A percentile compares a stretch with the other conserved stretches of the same genome.
phyloP scores from a whole-genome alignment of 2,329 filamentous ascomycete species.

The Venturiaceae sp. region DNA sequence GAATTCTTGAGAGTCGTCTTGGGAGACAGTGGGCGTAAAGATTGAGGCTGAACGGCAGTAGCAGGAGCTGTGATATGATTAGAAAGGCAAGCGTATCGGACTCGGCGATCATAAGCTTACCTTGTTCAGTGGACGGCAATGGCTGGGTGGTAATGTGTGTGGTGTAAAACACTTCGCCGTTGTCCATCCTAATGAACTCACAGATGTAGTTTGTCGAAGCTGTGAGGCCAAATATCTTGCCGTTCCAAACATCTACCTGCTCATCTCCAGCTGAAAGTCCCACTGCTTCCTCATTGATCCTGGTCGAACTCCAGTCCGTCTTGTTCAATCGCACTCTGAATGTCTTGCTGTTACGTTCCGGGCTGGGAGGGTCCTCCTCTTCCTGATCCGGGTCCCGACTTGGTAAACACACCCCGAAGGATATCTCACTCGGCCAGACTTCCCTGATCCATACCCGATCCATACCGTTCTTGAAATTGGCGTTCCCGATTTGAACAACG shows the following conservation, averaged over 20 bases:
- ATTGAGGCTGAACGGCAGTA: constrained; percentile 42
- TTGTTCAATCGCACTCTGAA: constrained; percentile 74
- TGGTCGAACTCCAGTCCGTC: constrained; percentile 68
- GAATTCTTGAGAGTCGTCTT: constrained; percentile 68
- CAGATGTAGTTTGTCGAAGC: constrained; percentile 69
- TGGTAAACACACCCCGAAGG: constrained; percentile 64
- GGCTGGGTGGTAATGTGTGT: constrained; percentile 61
- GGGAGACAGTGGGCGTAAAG: constrained; percentile 64
- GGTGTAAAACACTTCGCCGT: constrained; percentile 57
- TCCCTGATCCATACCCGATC: constrained; percentile 75
- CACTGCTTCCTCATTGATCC: constrained; percentile 48
- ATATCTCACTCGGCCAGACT: constrained; percentile 67
- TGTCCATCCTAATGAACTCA: constrained; percentile 63
- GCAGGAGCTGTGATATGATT: constrained; percentile 26
- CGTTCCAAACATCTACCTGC: constrained; percentile 52
- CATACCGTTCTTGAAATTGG: constrained; percentile 58
- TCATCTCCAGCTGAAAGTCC: constrained; percentile 35
- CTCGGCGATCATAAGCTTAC: constrained; percentile 24
- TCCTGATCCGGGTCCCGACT: constrained; percentile 32
- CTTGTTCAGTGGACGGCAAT: constrained; percentile 48
- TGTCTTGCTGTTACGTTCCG: constrained; percentile 47
- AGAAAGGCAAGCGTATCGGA: constrained; percentile 8
- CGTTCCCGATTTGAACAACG: constrained; percentile 67
- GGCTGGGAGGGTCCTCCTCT: constrained; percentile 13
- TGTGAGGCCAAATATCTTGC: constrained; percentile 57